Conservation (phyloP, 1,284 basidiomycete species). For the Ustilago trichophora region DNA sequence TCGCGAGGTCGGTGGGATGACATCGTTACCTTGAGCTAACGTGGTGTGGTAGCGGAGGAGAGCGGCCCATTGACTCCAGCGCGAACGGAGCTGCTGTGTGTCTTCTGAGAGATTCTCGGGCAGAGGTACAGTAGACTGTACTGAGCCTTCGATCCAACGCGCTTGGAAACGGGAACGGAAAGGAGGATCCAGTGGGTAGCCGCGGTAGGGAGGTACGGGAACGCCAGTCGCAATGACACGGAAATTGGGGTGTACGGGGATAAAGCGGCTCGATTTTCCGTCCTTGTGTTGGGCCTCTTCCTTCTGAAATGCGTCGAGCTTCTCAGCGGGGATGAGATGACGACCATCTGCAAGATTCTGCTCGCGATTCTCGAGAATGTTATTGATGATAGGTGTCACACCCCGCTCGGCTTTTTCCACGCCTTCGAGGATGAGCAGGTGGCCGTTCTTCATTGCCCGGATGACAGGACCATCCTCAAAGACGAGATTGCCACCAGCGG, state of each 20-base stretch:
- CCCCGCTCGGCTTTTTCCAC: slow-evolving; percentile 66
- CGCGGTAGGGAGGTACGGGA: slow-evolving; percentile 66
- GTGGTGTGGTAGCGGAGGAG: slow-evolving; percentile 57
- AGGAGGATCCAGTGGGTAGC: slow-evolving; percentile 67
- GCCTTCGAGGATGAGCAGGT: slow-evolving; percentile 66
- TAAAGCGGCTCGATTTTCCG: slow-evolving; percentile 47
- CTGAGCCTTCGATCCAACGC: slow-evolving; percentile 63
- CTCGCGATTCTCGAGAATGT: slow-evolving; percentile 66
- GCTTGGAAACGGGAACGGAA: slow-evolving; percentile 68
- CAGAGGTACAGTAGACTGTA: slow-evolving; percentile 40
- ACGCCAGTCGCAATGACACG: slow-evolving; percentile 66
- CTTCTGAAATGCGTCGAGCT: slow-evolving; percentile 49
- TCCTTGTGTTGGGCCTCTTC: slow-evolving; percentile 22
- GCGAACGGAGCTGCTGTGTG: slow-evolving; percentile 42
- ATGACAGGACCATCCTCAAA: slow-evolving; percentile 66
- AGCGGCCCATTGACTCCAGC: slow-evolving; percentile 54
- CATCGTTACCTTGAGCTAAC: slow-evolving; percentile 51
- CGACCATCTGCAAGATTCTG: slow-evolving; percentile 67
- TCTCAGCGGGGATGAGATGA: slow-evolving; percentile 65
- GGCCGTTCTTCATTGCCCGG: slow-evolving; percentile 67
- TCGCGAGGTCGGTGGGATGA: slow-evolving; percentile 55
- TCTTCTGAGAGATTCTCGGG: slow-evolving; percentile 24
- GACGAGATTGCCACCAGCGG: slow-evolving; percentile 60
- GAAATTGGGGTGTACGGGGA: slow-evolving; percentile 66
- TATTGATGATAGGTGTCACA: slow-evolving; percentile 67